Percentiles rank a stretch among this genome's conserved stretches.
Evolutionary conservation across 129 eudicot species (phyloP).

Genomic region (Lactuca saligna): DNA sequence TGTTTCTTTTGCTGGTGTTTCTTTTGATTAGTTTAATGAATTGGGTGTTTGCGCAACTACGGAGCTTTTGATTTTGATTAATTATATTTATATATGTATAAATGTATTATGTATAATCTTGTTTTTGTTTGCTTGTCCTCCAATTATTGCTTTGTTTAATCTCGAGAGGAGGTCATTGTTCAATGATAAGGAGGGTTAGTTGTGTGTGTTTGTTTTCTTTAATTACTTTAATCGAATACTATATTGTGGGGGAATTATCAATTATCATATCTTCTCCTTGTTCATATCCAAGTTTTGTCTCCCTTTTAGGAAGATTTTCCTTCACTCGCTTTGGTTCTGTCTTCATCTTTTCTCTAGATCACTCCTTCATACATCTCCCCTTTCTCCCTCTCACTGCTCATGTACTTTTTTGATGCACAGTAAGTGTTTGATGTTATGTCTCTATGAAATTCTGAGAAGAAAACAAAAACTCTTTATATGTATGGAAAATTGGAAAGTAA

Average conservation of each 20-base stretch:
- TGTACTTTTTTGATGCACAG: constrained; percentile 23
- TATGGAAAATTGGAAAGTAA: neutral
- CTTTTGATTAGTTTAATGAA: constrained; percentile 18
- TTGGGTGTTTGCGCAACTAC: constrained; percentile 30
- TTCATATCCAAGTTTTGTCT: constrained; percentile 55
- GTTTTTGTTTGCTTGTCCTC: constrained; percentile 46
- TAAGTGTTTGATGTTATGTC: constrained; percentile 31
- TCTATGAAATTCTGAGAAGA: neutral
- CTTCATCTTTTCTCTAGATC: constrained; percentile 33
- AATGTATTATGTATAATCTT: constrained; percentile 12
- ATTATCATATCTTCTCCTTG: constrained; percentile 38
- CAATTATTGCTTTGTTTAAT: constrained; percentile 45
- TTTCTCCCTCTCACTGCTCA: neutral
- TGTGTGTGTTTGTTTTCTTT: constrained; percentile 42
- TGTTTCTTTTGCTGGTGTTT: constrained; percentile 24
- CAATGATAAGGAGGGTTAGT: constrained; percentile 60
- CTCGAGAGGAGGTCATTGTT: constrained; percentile 60
- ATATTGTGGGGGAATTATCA: constrained; percentile 14
- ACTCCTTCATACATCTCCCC: constrained; percentile 23
- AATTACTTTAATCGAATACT: constrained; percentile 14
- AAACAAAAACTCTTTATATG: neutral
- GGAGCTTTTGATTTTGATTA: constrained; percentile 25
- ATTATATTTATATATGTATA: neutral
- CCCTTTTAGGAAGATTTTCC: constrained; percentile 45
- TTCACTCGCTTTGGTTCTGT: constrained; percentile 43